A percentile compares a stretch with the other conserved stretches of the same genome.
Conservation (phyloP, 169 alveolate species). For the Cryptosporidium sp. region DNA sequence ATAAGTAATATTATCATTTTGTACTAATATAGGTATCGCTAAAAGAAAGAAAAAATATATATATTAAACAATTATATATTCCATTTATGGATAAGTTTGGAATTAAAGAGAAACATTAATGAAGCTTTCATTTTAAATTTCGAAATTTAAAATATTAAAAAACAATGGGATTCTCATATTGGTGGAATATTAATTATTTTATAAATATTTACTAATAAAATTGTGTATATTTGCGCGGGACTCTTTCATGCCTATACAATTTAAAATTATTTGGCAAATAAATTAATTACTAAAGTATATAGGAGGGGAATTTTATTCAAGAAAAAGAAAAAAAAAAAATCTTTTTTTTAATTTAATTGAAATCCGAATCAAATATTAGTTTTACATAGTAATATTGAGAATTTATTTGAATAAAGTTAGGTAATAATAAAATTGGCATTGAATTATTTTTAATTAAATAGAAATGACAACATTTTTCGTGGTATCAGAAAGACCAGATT, state of each 20-base stretch:
- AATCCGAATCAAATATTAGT: too few species aligned
- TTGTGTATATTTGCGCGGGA: background rate
- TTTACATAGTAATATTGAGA: too few species aligned
- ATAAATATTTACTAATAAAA: background rate
- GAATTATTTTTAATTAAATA: background rate
- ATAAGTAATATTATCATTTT: background rate
- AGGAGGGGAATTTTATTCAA: background rate
- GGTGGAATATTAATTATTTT: too few species aligned
- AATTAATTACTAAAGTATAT: background rate
- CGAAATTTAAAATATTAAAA: too few species aligned
- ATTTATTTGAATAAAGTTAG: background rate
- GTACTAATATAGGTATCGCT: background rate
- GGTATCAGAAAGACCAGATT: conserved; percentile 88
- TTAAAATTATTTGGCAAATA: conserved; percentile 1
- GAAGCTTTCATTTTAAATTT: background rate
- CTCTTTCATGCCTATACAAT: background rate
- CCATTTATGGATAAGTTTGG: background rate
- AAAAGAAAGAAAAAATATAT: too few species aligned
- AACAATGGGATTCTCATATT: background rate
- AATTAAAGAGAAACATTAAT: background rate
- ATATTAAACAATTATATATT: too few species aligned
- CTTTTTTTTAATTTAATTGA: background rate
- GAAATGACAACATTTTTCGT: conserved; percentile 68
- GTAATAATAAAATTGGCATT: background rate
- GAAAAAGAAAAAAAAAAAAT: too few species aligned